phyloP scores from a whole-genome alignment of 208 protist genomes.

The Wallacemonas collosoma region DNA sequence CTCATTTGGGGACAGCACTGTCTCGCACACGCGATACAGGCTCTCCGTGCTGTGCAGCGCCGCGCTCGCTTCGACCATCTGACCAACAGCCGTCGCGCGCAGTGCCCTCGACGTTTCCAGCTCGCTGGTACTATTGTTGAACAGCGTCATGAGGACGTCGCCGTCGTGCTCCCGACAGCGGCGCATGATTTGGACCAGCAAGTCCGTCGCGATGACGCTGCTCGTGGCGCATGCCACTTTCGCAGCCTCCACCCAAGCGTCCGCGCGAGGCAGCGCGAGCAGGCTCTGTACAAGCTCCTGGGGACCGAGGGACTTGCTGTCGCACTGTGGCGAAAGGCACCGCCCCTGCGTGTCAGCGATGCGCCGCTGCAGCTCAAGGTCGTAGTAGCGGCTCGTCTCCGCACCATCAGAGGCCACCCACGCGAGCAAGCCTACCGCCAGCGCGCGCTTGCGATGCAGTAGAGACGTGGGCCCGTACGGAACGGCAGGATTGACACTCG shows the following conservation, averaged over 20 bases:
- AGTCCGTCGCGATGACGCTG: conserved; percentile 45
- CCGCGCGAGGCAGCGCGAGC: conserved; percentile 36
- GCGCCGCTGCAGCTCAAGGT: conserved; percentile 44
- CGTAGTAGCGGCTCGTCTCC: conserved; percentile 29
- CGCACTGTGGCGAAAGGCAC: conserved; percentile 44
- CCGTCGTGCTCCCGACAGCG: conserved; percentile 61
- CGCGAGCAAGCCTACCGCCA: conserved; percentile 57
- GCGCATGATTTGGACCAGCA: conserved; percentile 71
- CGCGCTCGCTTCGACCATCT: conserved; percentile 34
- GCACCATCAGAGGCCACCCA: conserved; percentile 52
- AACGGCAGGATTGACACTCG: conserved; percentile 29
- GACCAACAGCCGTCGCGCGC: conserved; percentile 53
- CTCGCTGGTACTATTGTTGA: conserved; percentile 60
- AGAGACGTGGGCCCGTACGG: conserved; percentile 55
- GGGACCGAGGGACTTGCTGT: conserved; percentile 40
- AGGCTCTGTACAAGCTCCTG: conserved; percentile 66
- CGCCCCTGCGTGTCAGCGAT: conserved; percentile 48
- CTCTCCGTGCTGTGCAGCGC: conserved; percentile 32
- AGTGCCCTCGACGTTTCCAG: conserved; percentile 47
- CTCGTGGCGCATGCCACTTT: conserved; percentile 37
- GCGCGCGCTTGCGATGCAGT: conserved; percentile 55
- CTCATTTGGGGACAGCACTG: conserved; percentile 53
- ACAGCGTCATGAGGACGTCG: conserved; percentile 32
- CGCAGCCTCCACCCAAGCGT: conserved; percentile 70
- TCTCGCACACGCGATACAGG: conserved; percentile 42